Evolutionary conservation across 148 eudicot genomes (phyloP).

Genomic region (Amaranthus hypochondriacus): DNA sequence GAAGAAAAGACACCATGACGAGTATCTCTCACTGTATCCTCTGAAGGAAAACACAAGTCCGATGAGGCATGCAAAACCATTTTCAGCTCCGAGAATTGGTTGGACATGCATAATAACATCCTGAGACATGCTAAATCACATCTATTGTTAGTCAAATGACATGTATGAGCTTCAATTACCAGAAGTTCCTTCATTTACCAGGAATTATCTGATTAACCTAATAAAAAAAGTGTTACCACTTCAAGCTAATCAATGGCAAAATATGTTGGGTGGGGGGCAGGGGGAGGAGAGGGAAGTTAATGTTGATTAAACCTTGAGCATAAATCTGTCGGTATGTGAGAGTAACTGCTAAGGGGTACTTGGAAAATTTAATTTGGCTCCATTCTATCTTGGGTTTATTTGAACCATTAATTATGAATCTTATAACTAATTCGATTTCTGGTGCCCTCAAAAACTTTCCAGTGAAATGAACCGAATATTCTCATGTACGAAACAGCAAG

Average conservation of each 20-base stretch:
- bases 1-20: conserved; percentile 50
- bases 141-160: conserved; percentile 58
- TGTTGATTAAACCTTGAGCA: neutral
- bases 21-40: conserved; percentile 48
- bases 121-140: conserved; percentile 96
- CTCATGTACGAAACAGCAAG: neutral
- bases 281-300: neutral
- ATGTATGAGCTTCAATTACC: conserved; percentile 23
- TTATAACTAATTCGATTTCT: too few relatives aligned
- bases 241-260: neutral
- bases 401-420: too few relatives aligned
- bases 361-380: neutral
- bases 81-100: conserved; percentile 94
- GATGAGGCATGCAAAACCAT: conserved; percentile 69
- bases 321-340: neutral
- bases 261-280: too few relatives aligned
- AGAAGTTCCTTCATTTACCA: conserved; percentile 24
- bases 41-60: conserved; percentile 58
- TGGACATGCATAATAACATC: conserved; percentile 90
- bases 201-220: conserved; percentile 11
- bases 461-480: too few relatives aligned
- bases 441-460: too few relatives aligned
- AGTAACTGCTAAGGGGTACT: neutral
- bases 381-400: neutral
- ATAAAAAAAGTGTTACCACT: conserved; percentile 17